phyloP scores from a whole-genome alignment of 192 early-diverging fungal species.

The Backusella psychrophila region DNA sequence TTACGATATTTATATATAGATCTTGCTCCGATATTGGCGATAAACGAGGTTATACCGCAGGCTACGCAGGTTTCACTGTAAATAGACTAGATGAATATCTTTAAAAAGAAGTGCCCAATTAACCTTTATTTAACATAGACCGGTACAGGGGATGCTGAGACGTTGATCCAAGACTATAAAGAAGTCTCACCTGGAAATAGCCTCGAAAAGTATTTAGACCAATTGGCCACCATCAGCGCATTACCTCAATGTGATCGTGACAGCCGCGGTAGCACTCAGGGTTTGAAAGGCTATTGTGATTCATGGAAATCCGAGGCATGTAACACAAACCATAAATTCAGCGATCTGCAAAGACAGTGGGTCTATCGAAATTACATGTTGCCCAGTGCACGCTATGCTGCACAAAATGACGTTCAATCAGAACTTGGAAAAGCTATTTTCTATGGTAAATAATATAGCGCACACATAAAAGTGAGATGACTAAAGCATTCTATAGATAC shows the following conservation, averaged over 20 bases:
- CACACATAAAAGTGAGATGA: neutral
- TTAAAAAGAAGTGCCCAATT: neutral
- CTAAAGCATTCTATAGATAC: conserved; percentile 14
- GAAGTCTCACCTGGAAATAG: conserved; percentile 14
- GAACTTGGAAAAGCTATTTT: conserved; percentile 33
- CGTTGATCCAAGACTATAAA: conserved; percentile 16
- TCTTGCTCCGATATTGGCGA: conserved; percentile 20
- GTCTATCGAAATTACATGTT: conserved; percentile 12
- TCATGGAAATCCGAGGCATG: conserved; percentile 11
- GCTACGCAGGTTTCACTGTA: conserved; percentile 31
- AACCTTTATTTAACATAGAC: conserved; percentile 5
- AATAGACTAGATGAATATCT: neutral
- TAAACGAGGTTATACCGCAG: conserved; percentile 25
- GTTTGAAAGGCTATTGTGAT: neutral
- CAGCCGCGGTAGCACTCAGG: neutral
- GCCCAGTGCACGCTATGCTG: conserved; percentile 24
- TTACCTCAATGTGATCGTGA: conserved; percentile 1
- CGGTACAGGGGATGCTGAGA: conserved; percentile 28
- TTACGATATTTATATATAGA: neutral
- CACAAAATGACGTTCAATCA: conserved; percentile 5
- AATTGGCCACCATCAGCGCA: conserved; percentile 5
- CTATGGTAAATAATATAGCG: conserved; percentile 14
- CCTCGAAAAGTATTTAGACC: neutral
- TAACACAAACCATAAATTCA: neutral
- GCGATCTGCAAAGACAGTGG: conserved; percentile 10